A percentile compares a stretch with the other conserved stretches of the same genome.
phyloP scores from a whole-genome alignment of 495 filamentous ascomycete species.

The Usnea hakonensis region DNA sequence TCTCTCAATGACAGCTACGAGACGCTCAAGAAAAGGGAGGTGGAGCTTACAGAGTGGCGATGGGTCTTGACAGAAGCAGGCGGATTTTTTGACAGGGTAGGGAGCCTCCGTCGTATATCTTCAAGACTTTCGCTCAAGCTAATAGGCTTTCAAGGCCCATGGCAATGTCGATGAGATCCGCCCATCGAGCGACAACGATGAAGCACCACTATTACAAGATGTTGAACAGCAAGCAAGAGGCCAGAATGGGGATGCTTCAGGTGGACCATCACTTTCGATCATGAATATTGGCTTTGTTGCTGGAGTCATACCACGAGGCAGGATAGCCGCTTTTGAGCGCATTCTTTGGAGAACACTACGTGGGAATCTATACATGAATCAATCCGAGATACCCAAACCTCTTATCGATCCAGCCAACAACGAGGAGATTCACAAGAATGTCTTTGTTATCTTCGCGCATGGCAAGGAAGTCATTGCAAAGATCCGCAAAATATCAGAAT shows the following conservation, averaged over 20 bases:
- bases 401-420: constrained; percentile 88
- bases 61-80: constrained; percentile 95
- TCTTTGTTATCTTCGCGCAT: constrained; percentile 98
- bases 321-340: constrained; percentile 90
- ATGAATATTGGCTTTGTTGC: constrained; percentile 99
- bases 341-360: constrained; percentile 95
- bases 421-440: constrained; percentile 89
- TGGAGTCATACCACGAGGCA: constrained; percentile 87
- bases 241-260: constrained; percentile 63
- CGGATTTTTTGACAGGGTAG: constrained; percentile 84
- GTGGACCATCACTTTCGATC: constrained; percentile 76
- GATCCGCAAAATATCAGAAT: constrained; percentile 98
- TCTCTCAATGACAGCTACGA: constrained; percentile 97
- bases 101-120: constrained; percentile 14
- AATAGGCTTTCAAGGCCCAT: constrained; percentile 52
- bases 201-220: constrained; percentile 72
- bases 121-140: constrained; percentile 15
- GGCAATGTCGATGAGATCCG: constrained; percentile 96
- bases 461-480: constrained; percentile 96
- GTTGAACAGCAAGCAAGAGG: constrained; percentile 67
- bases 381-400: constrained; percentile 93
- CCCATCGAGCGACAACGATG: constrained; percentile 79
- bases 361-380: constrained; percentile 99
- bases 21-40: constrained; percentile 91
- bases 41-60: constrained; percentile 94